These are phyloP conservation scores for Colletotrichum siamense DNA, from an alignment of 2,329 filamentous ascomycete genomes.

Conservation along the genomic window DNA sequence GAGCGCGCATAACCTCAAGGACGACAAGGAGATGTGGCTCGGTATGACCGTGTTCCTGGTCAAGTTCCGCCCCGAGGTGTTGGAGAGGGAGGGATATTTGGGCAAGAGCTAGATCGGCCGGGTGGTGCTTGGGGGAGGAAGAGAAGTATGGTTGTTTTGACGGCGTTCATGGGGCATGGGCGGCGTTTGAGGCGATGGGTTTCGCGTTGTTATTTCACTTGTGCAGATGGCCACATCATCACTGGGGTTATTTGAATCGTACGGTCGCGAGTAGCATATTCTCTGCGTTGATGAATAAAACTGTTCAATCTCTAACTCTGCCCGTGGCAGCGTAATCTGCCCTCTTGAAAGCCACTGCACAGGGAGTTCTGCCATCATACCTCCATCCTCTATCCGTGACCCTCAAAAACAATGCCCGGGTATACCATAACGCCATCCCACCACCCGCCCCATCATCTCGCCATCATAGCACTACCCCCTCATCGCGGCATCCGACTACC, in stretches of 20 bases:
- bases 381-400: background rate
- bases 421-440: slow-evolving; percentile 15
- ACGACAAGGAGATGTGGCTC: slow-evolving; percentile 86
- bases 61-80: slow-evolving; percentile 87
- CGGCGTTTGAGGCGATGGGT: slow-evolving; percentile 27
- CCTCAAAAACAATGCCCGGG: slow-evolving; percentile 1
- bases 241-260: background rate
- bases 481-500: slow-evolving; percentile 18
- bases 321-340: background rate
- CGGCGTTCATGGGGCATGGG: slow-evolving; percentile 24
- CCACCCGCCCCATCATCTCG: background rate
- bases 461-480: background rate
- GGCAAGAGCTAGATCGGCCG: slow-evolving; percentile 53
- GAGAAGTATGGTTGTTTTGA: background rate
- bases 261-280: background rate
- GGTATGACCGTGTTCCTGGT: slow-evolving; percentile 95
- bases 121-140: background rate
- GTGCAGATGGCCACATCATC: background rate
- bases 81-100: slow-evolving; percentile 88
- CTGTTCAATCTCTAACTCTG: background rate
- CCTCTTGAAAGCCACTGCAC: too few species aligned
- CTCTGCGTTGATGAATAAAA: background rate
- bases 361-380: background rate
- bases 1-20: slow-evolving; percentile 80
- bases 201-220: background rate